Base-by-base conservation (phyloP, 805 yeast genomes). In the Nakazawaea wickerhamii region DNA sequence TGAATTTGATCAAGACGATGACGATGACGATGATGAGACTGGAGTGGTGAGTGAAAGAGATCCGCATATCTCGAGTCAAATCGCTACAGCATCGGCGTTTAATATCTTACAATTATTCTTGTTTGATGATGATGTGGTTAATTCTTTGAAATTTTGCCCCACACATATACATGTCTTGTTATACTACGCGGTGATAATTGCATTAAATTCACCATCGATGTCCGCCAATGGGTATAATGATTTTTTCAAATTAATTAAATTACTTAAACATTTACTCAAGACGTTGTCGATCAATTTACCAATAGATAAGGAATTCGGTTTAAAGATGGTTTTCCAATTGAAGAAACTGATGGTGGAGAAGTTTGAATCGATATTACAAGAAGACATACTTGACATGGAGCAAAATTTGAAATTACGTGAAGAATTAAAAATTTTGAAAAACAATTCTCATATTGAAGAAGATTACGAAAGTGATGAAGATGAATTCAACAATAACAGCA, bases 131-230 rank as follows among this genome's bases (percentile, higher is more conserved):
- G 87, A 81, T 53, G 76, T 81, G 26, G 55, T 71, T 21, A 63
- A 68, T 7, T 75, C 78, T 36, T 61, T 81, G 46, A 71, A 70
- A 50, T 81, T 76, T 51, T 82, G 80, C 17, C 89, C 89, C 0
- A 74, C 80, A n/a, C 87, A 81, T 55, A 77, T 81, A 31, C 85
- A 80, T 54, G 70, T 81, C 40, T 81, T 81, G 86, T 59, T 80
- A 10, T 81, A 80, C 53, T 81, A 79, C 50, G 83, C 87, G 2
- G 80, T 82, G 0, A 57, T 80, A 40, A 57, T 80, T 22, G 59
- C 79, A 5, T 57, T 80, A 30, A 71, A 73, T 44, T 75, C 80
- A 2, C 77, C 75, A 0, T 46, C 54, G 4, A 58, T 62, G 23
- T 21, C 49, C 36, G 35, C 41, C 19, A 30, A 26, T 20, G 30